Conservation (phyloP, 805 yeast genomes). For the Blastobotrys muscicola region DNA sequence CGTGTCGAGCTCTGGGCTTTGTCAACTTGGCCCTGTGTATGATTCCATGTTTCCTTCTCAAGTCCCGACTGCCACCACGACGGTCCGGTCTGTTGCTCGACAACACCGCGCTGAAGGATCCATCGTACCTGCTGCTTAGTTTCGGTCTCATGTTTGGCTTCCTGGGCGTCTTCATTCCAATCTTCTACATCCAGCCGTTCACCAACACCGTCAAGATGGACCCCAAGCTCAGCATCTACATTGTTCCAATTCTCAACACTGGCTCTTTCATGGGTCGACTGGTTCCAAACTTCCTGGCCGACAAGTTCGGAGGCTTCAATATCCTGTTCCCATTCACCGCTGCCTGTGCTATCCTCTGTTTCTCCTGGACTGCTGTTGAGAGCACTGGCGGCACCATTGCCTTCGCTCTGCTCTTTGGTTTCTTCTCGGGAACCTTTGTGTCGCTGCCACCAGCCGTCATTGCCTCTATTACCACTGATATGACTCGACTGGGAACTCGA, state of each 20-base stretch:
- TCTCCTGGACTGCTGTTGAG: slow-evolving; percentile 16
- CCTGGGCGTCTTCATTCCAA: slow-evolving; percentile 29
- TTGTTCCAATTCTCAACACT: slow-evolving; percentile 26
- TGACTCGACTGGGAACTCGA: slow-evolving; percentile 32
- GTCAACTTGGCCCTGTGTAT: slow-evolving; percentile 25
- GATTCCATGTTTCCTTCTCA: slow-evolving; percentile 17
- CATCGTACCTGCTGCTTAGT: slow-evolving; percentile 14
- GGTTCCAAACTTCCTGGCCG: slow-evolving; percentile 39
- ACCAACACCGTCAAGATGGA: slow-evolving; percentile 18
- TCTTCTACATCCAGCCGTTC: slow-evolving; percentile 27
- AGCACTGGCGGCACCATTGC: slow-evolving; percentile 21
- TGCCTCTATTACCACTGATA: slow-evolving; percentile 28
- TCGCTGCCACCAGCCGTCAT: slow-evolving; percentile 25
- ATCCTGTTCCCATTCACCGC: slow-evolving; percentile 23
- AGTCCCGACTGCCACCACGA: slow-evolving; percentile 22
- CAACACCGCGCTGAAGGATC: slow-evolving; percentile 14
- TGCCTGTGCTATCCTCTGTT: slow-evolving; percentile 7
- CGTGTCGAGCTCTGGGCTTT: slow-evolving; percentile 37
- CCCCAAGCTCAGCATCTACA: slow-evolving; percentile 18
- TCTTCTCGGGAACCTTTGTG: slow-evolving; percentile 26
- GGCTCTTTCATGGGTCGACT: slow-evolving; percentile 42
- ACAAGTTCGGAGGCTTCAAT: slow-evolving; percentile 39
- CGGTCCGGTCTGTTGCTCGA: slow-evolving; percentile 18
- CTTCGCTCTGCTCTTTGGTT: slow-evolving; percentile 26
- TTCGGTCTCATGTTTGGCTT: slow-evolving; percentile 28